Base-by-base conservation (phyloP, 768 basidiomycete species). In the Pleurotus pulmonarius region DNA sequence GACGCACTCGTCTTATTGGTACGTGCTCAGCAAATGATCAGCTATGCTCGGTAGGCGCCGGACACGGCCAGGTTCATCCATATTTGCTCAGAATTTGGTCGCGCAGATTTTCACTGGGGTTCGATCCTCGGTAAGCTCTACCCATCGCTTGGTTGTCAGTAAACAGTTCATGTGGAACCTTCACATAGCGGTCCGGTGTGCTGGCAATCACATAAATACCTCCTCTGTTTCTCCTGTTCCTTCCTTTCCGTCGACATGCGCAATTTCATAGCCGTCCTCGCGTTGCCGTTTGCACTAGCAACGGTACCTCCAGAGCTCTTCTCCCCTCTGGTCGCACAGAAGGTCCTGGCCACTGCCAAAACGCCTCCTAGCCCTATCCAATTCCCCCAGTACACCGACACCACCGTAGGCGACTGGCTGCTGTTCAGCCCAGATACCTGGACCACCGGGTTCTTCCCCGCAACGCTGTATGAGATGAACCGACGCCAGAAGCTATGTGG, bases 391-490 rank as follows among this genome's bases (percentile, higher is more conserved):
- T 86, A 81, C 59, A 89, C 87, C 3, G 75, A 79, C 56, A 67
- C 63, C 16, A 59, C 58, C 20, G 63, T 59, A 0, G 86, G 86
- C 0, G 62, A 67, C 2, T 88, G 86, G 86, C 66, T 71, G 5
- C 77, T 72, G 59, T 83, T 85, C 68, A 45, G 57, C 4, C 76
- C 84, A 0, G 75, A 86, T 60, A 80, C 79, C 2, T 88, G 87
- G 86, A 85, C 85, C 0, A 80, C 83, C 1, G 86, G 85, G 0
- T 88, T 88, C 73, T 83, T 88, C 66, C 84, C 86, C 1, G 75
- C 75, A 8, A 80, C 80, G 2, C 68, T 78, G 24, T 88, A 88
- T 60, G 84, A 80, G 11, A 69, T 88, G 52, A 76, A 85, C 63
- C 74, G 76, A 41, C 75, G 87, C 20, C 71, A 75, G 54, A 61